Evolutionary conservation across 331 rosid genomes (phyloP).

Genomic region (Prunus yedoensis): DNA sequence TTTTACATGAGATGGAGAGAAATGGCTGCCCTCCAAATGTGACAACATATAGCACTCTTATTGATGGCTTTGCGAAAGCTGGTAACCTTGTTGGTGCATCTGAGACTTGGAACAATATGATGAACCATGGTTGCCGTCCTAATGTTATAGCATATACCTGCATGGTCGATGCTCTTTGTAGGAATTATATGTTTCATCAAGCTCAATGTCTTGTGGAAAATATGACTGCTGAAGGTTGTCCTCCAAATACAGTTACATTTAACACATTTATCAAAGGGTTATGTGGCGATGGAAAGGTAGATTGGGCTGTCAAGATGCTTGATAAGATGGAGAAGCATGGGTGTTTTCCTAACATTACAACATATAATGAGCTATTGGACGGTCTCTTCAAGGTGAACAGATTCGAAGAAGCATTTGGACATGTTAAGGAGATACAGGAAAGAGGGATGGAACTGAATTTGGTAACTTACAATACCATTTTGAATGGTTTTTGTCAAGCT

Average conservation of each 20-base stretch:
- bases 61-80: constrained; percentile 62
- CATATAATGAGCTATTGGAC: constrained; percentile 72
- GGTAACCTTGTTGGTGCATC: constrained; percentile 66
- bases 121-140: constrained; percentile 58
- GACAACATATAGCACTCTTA: constrained; percentile 60
- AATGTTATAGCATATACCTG: constrained; percentile 73
- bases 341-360: constrained; percentile 67
- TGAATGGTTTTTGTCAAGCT: constrained; percentile 57
- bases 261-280: constrained; percentile 74
- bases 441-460: constrained; percentile 43
- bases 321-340: constrained; percentile 56
- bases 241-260: constrained; percentile 69
- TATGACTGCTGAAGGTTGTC: constrained; percentile 66
- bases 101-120: constrained; percentile 78
- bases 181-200: constrained; percentile 54
- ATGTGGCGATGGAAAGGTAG: constrained; percentile 54
- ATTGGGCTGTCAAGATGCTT: constrained; percentile 57
- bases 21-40: constrained; percentile 54
- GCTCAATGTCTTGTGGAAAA: constrained; percentile 57
- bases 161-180: constrained; percentile 83
- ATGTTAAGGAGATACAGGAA: constrained; percentile 57
- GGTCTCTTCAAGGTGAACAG: constrained; percentile 57
- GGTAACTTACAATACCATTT: constrained; percentile 70
- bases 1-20: constrained; percentile 56
- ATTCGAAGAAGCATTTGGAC: constrained; percentile 58